A percentile compares a stretch with the other conserved stretches of the same genome.
Evolutionary conservation across 164 flowering plant species (phyloP).

Genomic region (Umbilicus rupestris): DNA sequence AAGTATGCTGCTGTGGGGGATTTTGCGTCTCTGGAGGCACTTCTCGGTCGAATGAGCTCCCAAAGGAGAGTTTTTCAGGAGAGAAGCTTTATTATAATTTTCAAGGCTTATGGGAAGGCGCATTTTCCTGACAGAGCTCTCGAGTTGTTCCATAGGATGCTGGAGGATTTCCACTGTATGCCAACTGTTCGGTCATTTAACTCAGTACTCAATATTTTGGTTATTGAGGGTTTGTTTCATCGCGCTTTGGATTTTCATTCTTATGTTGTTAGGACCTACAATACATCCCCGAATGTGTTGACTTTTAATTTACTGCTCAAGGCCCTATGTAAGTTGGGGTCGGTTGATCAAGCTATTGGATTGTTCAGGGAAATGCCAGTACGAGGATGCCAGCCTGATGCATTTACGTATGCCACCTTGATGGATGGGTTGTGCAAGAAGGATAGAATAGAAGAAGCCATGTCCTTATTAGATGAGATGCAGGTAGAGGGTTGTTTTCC

Average conservation of each 20-base stretch:
- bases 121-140: slow-evolving; percentile 53
- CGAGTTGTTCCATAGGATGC: slow-evolving; percentile 58
- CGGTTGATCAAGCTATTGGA: slow-evolving; percentile 52
- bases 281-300: slow-evolving; percentile 47
- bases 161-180: slow-evolving; percentile 45
- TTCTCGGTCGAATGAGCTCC: slow-evolving; percentile 47
- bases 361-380: slow-evolving; percentile 61
- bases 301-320: slow-evolving; percentile 70
- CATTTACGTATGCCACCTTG: slow-evolving; percentile 63
- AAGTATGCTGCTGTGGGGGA: slow-evolving; percentile 45
- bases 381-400: slow-evolving; percentile 50
- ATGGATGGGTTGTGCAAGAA: slow-evolving; percentile 91
- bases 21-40: slow-evolving; percentile 38
- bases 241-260: slow-evolving; percentile 44
- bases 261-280: slow-evolving; percentile 19
- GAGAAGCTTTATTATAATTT: slow-evolving; percentile 41
- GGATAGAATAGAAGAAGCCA: slow-evolving; percentile 66
- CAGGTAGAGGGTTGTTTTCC: slow-evolving; percentile 81
- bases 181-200: slow-evolving; percentile 63
- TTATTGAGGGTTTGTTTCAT: slow-evolving; percentile 36
- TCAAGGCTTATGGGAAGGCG: slow-evolving; percentile 68
- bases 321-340: slow-evolving; percentile 53
- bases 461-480: slow-evolving; percentile 84
- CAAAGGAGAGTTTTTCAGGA: slow-evolving; percentile 51
- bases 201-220: slow-evolving; percentile 67